Percentiles rank a stretch among this genome's conserved stretches.
Evolutionary conservation across 2,329 filamentous ascomycete genomes (phyloP).

Genomic region (Fusarium sp.): DNA sequence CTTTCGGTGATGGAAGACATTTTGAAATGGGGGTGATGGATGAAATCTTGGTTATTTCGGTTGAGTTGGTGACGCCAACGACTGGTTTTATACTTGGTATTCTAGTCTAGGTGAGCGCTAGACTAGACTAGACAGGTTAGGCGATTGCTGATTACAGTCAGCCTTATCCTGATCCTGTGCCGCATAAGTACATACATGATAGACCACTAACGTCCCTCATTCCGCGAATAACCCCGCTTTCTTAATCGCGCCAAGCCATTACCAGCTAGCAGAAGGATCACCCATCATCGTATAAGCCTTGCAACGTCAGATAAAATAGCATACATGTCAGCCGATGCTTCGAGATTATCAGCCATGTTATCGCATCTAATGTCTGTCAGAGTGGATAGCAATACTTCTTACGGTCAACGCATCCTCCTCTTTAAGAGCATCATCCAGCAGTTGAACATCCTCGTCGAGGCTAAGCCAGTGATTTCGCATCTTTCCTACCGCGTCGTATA

Average conservation of each 20-base stretch:
- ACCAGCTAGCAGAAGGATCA: neutral
- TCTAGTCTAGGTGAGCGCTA: neutral
- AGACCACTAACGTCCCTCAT: no score
- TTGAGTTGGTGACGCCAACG: neutral
- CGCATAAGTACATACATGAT: no score
- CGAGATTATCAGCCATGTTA: no score
- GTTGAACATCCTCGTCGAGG: rapidly evolving
- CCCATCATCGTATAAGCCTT: neutral
- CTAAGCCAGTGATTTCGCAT: neutral
- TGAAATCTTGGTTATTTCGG: neutral
- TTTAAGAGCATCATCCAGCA: neutral
- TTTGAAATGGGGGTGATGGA: neutral
- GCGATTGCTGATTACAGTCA: neutral
- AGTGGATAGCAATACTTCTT: no score
- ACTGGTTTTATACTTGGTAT: neutral
- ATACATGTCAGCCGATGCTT: no score
- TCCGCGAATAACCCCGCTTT: neutral
- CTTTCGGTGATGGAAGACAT: neutral
- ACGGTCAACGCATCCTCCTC: neutral
- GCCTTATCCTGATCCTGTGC: neutral
- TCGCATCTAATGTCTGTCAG: no score
- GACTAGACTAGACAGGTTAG: neutral
- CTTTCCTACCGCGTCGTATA: neutral
- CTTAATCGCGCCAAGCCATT: rapidly evolving
- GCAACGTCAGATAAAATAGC: neutral